Conservation (phyloP, 331 rosid genomes). For the Quercus phellos region DNA sequence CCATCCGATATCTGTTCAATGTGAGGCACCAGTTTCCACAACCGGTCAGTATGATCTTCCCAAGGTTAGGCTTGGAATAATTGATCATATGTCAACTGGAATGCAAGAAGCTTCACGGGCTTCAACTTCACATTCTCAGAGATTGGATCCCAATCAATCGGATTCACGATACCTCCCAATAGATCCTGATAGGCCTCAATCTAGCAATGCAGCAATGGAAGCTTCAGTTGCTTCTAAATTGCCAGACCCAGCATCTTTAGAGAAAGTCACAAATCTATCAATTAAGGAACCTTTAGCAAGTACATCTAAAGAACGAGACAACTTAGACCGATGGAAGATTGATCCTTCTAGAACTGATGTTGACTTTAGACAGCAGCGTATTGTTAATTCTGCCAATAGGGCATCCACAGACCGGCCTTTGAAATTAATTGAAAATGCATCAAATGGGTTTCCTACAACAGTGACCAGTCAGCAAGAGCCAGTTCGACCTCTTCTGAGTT, state of each 20-base stretch:
- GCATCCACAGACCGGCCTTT: conserved; percentile 69
- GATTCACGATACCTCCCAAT: conserved; percentile 34
- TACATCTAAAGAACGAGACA: conserved; percentile 55
- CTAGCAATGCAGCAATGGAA: conserved; percentile 54
- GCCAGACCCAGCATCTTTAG: conserved; percentile 37
- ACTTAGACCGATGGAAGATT: conserved; percentile 54
- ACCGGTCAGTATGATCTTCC: conserved; percentile 60
- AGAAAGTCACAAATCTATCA: conserved; percentile 40
- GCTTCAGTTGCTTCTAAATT: conserved; percentile 36
- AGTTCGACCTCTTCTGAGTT: conserved; percentile 95
- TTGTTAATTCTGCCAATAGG: conserved; percentile 51
- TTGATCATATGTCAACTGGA: conserved; percentile 54
- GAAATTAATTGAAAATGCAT: conserved; percentile 60
- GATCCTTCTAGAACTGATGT: conserved; percentile 63
- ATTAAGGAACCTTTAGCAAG: conserved; percentile 52
- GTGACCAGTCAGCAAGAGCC: conserved; percentile 69
- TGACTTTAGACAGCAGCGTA: conserved; percentile 67
- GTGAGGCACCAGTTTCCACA: conserved; percentile 51
- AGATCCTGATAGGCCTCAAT: conserved; percentile 69
- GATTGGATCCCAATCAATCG: conserved; percentile 60
- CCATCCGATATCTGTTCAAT: conserved; percentile 59
- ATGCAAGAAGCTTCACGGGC: conserved; percentile 62
- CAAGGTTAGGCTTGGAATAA: conserved; percentile 59
- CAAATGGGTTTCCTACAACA: conserved; percentile 58
- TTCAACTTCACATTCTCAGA: conserved; percentile 77